Conservation (phyloP, 192 early-diverging fungal genomes). For the Coemansia sp. region DNA sequence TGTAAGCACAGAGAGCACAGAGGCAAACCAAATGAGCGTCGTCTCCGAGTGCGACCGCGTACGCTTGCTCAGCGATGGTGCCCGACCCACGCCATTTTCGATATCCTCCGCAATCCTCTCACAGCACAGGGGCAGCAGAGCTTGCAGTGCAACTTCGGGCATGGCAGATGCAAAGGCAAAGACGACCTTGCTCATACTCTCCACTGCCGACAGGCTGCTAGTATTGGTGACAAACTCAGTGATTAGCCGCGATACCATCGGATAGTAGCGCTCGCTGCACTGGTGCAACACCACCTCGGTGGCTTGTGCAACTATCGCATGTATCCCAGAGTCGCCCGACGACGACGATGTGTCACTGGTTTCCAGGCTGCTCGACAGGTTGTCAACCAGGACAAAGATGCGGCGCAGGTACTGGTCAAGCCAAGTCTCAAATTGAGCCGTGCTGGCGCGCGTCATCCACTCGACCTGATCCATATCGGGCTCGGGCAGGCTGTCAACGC, state of each 20-base stretch:
- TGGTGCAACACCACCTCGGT: constrained; percentile 42
- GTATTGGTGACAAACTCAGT: constrained; percentile 45
- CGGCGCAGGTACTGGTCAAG: constrained; percentile 77
- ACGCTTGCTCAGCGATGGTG: constrained; percentile 41
- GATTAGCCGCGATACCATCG: constrained; percentile 49
- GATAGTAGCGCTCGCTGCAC: constrained; percentile 47
- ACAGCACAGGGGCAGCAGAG: constrained; percentile 38
- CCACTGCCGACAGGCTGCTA: constrained; percentile 45
- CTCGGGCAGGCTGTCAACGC: constrained; percentile 38
- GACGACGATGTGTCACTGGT: constrained; percentile 19
- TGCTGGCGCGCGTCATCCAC: constrained; percentile 64
- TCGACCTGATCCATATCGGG: constrained; percentile 67
- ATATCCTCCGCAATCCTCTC: constrained; percentile 45
- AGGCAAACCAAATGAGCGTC: constrained; percentile 49
- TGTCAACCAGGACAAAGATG: constrained; percentile 70
- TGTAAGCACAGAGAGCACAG: constrained; percentile 25
- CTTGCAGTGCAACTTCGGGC: constrained; percentile 35
- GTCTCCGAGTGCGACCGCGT: constrained; percentile 45
- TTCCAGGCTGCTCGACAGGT: constrained; percentile 41
- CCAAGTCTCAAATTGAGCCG: constrained; percentile 87
- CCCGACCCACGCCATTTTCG: constrained; percentile 37
- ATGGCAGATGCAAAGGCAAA: constrained; percentile 36
- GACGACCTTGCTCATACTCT: constrained; percentile 32
- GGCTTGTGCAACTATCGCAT: constrained; percentile 27
- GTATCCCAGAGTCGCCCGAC: constrained; percentile 24